A percentile compares a stretch with the other conserved stretches of the same genome.
Evolutionary conservation across 345 rosid species (phyloP).

Genomic region (Schrenkiella parvula): DNA sequence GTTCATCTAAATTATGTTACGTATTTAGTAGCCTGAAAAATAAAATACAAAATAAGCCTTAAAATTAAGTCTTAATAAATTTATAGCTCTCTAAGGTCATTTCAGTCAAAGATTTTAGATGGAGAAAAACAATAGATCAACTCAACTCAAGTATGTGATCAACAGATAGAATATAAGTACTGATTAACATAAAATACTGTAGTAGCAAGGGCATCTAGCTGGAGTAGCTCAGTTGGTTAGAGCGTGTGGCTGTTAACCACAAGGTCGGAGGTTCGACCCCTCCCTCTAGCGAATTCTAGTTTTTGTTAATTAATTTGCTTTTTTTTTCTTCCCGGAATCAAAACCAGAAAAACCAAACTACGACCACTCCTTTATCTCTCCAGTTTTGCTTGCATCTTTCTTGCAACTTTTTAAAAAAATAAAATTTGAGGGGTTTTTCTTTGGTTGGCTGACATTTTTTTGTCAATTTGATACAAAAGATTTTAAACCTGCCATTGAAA

Average conservation of each 20-base stretch:
- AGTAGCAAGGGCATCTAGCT: not conserved
- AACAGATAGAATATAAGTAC: too few relatives aligned
- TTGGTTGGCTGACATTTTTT: not conserved
- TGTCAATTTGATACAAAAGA: not conserved
- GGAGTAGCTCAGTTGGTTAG: conserved; percentile 73
- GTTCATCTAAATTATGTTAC: not conserved
- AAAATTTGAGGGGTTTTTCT: not conserved
- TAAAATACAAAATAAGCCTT: not conserved
- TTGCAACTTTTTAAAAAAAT: not conserved
- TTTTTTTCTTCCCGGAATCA: not conserved
- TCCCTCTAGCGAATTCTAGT: conserved; percentile 40
- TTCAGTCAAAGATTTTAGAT: not conserved
- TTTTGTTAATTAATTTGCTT: not conserved
- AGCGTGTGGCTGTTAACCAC: conserved; percentile 90
- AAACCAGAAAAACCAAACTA: not conserved
- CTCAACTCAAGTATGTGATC: too few relatives aligned
- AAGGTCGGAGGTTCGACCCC: conserved; percentile 92
- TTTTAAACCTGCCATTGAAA: not conserved
- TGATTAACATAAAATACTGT: too few relatives aligned
- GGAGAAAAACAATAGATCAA: too few relatives aligned
- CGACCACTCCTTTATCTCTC: not conserved
- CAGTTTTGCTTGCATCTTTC: not conserved
- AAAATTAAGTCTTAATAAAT: not conserved
- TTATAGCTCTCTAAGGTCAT: not conserved
- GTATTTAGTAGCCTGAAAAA: not conserved